phyloP scores from a whole-genome alignment of 2,329 filamentous ascomycete genomes.

The Lachnellula hyalina region DNA sequence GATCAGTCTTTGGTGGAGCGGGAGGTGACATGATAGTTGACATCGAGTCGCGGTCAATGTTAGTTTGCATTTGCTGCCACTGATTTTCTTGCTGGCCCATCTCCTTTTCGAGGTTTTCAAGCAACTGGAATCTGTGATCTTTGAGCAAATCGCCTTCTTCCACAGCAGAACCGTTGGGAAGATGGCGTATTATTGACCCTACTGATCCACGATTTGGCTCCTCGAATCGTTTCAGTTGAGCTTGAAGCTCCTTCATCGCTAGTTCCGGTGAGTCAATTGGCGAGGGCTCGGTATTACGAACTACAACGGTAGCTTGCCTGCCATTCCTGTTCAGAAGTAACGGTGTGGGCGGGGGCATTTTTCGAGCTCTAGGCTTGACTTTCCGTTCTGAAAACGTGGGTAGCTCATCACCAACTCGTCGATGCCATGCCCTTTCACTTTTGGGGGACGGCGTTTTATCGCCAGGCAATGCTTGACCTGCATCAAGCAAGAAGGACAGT shows the following conservation, averaged over 20 bases:
- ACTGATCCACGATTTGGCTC: constrained; percentile 25
- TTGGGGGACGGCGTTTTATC: constrained; percentile 13
- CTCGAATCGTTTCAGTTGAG: constrained; percentile 29
- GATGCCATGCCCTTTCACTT: constrained; percentile 41
- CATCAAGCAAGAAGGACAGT: constrained; percentile 29
- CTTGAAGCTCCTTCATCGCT: constrained; percentile 29
- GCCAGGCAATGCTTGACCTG: constrained; percentile 18
- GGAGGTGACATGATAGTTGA: constrained; percentile 21
- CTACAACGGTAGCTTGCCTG: constrained; percentile 39
- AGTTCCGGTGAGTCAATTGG: constrained; percentile 25
- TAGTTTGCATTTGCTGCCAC: constrained; percentile 54
- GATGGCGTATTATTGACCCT: constrained; percentile 21
- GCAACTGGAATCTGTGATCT: constrained; percentile 32
- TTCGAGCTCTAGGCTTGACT: constrained; percentile 40
- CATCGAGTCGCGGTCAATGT: constrained; percentile 36
- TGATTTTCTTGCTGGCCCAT: constrained; percentile 55
- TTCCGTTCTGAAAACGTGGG: constrained; percentile 54
- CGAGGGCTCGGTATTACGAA: constrained; percentile 32
- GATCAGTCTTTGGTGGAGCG: constrained; percentile 8
- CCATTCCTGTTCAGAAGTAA: constrained; percentile 43
- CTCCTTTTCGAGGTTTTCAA: constrained; percentile 57
- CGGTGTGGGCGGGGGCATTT: constrained; percentile 52
- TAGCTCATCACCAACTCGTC: constrained; percentile 52
- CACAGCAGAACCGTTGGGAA: constrained; percentile 14
- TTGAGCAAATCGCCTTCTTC: constrained; percentile 1